Evolutionary conservation across 2,329 filamentous ascomycete species (phyloP).

Genomic region (Harringtonia lauricola): DNA sequence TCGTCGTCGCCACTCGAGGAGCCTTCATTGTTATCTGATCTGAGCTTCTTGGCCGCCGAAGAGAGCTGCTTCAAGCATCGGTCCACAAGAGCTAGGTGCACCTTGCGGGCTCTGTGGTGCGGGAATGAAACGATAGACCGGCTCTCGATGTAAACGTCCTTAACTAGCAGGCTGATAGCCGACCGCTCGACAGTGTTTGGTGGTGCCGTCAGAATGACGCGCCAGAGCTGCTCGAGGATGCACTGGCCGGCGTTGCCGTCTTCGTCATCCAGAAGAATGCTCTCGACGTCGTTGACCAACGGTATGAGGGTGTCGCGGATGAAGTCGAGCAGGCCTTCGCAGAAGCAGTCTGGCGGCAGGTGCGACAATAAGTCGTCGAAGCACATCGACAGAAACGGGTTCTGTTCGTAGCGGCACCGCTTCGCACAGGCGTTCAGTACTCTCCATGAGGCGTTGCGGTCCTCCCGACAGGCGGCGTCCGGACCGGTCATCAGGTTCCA

Average conservation of each 20-base stretch:
- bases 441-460: conserved; percentile 59
- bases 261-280: conserved; percentile 36
- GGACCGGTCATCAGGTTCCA: conserved; percentile 66
- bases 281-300: conserved; percentile 31
- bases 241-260: conserved; percentile 38
- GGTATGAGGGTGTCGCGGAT: conserved; percentile 40
- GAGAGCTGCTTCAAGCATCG: conserved; percentile 63
- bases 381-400: conserved; percentile 45
- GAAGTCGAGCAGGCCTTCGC: conserved; percentile 51
- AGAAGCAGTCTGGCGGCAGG: conserved; percentile 47
- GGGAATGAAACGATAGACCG: conserved; percentile 37
- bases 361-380: conserved; percentile 44
- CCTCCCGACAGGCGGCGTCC: conserved; percentile 43
- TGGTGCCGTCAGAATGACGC: conserved; percentile 61
- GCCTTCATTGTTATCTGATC: conserved; percentile 29
- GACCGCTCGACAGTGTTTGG: conserved; percentile 52
- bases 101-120: conserved; percentile 35
- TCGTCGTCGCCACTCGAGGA: conserved; percentile 35
- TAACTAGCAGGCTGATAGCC: conserved; percentile 60
- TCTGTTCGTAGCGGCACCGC: conserved; percentile 37
- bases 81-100: conserved; percentile 61
- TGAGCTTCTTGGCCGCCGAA: conserved; percentile 47
- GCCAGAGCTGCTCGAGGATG: conserved; percentile 68
- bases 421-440: conserved; percentile 42
- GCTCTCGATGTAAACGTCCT: conserved; percentile 55